phyloP scores from a whole-genome alignment of 371 early-diverging fungal species.

The Dichotomocladium elegans region DNA sequence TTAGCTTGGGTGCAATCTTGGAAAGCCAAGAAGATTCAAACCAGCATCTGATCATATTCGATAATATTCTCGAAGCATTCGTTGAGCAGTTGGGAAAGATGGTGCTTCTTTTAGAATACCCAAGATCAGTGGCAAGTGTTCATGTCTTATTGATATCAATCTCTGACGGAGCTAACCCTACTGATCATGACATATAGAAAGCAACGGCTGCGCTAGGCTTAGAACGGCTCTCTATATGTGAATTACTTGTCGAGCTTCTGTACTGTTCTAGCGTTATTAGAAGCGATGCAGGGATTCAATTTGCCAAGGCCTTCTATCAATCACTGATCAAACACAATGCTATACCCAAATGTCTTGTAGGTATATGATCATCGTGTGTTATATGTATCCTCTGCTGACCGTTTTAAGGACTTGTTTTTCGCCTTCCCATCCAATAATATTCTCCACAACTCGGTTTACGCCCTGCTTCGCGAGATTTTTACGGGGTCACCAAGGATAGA shows the following conservation, averaged over 20 bases:
- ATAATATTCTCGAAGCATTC: not conserved
- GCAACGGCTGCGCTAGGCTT: constrained; percentile 4
- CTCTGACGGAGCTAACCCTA: no score
- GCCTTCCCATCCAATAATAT: constrained; percentile 20
- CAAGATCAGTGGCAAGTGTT: no score
- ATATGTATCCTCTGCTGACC: not conserved
- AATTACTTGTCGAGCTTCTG: constrained; percentile 10
- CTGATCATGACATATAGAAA: no score
- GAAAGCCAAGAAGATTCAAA: no score
- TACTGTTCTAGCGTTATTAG: constrained; percentile 5
- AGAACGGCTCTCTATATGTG: constrained; percentile 8
- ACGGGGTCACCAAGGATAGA: not conserved
- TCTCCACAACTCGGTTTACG: constrained; percentile 10
- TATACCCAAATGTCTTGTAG: constrained; percentile 13
- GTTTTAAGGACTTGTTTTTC: constrained; percentile 17
- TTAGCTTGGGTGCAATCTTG: not conserved
- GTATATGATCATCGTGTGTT: not conserved
- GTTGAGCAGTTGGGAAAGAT: not conserved
- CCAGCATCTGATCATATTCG: no score
- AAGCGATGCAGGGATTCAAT: not conserved
- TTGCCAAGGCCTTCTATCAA: not conserved
- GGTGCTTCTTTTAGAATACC: no score
- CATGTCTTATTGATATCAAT: no score
- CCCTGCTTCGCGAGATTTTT: constrained; percentile 11
- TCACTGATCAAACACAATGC: not conserved